Conservation (phyloP, 768 basidiomycete genomes). For the Omphalotus guepiniiformis region DNA sequence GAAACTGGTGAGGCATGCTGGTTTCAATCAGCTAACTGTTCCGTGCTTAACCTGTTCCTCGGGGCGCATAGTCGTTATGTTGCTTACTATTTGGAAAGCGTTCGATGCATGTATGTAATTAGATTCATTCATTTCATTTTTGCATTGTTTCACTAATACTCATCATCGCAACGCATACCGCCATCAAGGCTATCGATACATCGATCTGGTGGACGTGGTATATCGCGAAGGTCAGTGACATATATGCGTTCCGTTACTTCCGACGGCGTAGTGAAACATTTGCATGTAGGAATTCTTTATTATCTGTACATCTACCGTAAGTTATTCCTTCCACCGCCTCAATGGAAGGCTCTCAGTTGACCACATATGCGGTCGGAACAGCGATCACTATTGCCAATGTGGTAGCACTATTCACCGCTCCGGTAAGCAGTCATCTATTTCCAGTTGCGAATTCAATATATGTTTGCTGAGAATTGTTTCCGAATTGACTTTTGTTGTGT, state of each 20-base stretch:
- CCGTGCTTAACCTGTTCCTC: background rate
- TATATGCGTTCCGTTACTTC: too few relatives aligned
- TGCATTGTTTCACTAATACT: too few relatives aligned
- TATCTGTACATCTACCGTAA: background rate
- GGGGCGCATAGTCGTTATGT: background rate
- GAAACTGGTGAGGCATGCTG: background rate
- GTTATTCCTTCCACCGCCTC: too few relatives aligned
- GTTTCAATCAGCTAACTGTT: too few relatives aligned
- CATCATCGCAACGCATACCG: too few relatives aligned
- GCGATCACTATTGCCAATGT: background rate
- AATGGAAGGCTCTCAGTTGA: too few relatives aligned
- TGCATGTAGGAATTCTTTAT: background rate
- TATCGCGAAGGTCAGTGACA: slow-evolving; percentile 1
- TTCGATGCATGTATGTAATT: background rate
- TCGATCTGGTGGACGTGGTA: background rate
- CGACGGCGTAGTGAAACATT: too few relatives aligned
- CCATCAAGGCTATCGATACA: background rate
- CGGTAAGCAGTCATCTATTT: background rate
- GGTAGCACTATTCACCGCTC: background rate
- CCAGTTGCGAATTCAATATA: background rate
- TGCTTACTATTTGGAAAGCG: background rate
- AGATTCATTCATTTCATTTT: background rate
- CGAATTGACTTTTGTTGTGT: too few relatives aligned
- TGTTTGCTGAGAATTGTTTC: background rate
- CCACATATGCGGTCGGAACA: background rate